Evolutionary conservation across 257 asterid genomes (phyloP).

Genomic region (Prunella vulgaris): DNA sequence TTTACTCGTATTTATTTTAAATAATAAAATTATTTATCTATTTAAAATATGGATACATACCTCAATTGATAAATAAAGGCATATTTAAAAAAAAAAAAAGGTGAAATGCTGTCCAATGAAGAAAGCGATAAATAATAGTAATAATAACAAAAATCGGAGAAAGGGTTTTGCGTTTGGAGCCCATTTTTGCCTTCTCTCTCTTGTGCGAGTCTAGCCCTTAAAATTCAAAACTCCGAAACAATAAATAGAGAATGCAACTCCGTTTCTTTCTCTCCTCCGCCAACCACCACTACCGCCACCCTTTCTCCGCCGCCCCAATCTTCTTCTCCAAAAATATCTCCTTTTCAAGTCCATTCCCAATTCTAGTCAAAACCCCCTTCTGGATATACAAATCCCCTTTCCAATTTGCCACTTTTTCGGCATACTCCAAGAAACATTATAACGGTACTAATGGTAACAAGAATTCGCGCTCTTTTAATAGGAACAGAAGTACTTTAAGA

Average conservation of each 20-base stretch:
- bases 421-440: conserved; percentile 38
- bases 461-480: conserved; percentile 39
- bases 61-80: too few relatives aligned
- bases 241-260: conserved; percentile 47
- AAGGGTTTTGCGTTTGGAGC: conserved; percentile 16
- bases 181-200: not conserved
- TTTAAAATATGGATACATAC: too few relatives aligned
- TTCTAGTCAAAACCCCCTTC: conserved; percentile 16
- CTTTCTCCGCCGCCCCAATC: conserved; percentile 33
- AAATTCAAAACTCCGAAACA: not conserved
- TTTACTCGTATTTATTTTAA: too few relatives aligned
- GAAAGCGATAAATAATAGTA: conserved; percentile 9
- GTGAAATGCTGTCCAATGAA: not conserved
- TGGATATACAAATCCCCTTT: conserved; percentile 21
- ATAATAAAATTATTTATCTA: too few relatives aligned
- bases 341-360: conserved; percentile 26
- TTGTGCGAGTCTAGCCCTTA: conserved; percentile 27
- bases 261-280: conserved; percentile 72
- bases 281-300: conserved; percentile 41
- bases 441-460: not conserved
- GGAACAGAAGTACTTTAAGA: conserved; percentile 31
- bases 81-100: not conserved
- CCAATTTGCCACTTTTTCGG: conserved; percentile 36
- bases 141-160: not conserved
- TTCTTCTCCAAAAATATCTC: conserved; percentile 23